Evolutionary conservation across 208 protist species (phyloP), one percentile per base, ranked within the genome.

Genomic region (Borovskyia barvae): DNA sequence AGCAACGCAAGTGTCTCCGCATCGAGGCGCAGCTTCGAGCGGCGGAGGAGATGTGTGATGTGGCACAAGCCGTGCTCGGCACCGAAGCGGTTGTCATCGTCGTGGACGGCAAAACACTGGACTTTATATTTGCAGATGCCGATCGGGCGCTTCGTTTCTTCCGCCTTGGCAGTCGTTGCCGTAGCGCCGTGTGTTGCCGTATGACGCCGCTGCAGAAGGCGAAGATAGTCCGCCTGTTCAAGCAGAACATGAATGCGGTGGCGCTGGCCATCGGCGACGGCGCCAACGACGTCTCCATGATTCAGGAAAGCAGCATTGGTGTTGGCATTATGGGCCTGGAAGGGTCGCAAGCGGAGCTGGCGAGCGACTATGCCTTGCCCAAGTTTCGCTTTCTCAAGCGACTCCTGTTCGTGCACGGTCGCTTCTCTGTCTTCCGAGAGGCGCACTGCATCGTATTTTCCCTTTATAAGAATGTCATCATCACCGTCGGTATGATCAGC

Each of bases 391-490:
- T 95, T 60, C 67, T 98, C 12, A 69, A 86, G 61, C 77, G 85
- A 7, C 67, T 98, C 5, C 60, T 98, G n/a, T 75, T 97, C 3
- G 85, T 98, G 29, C 97, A 98, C 68, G 97, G 97, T 5, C 70
- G 84, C 51, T 96, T 91, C 77, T 82, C 77, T 15, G 93, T 97
- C 54, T 83, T 82, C 33, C 80, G 97, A 29, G 88, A 97, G 20
- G 66, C 77, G 15, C 76, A 85, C 48, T 67, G 96, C 19, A 80
- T 99, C 37, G 54, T 96, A 5, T 98, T 95, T 69, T 95, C 77
- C 42, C 94, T 99, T 37, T 99, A 98, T 73, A 98, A 98, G 72
- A 98, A 98, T 60, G 74, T 98, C 14, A 58, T 92, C 6, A 64
- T 99, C 26, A 82, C 84, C 20, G 60, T 92, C 19, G 68, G 77